Evolutionary conservation across 441 rosid species (phyloP).

Genomic region (Adansonia rubrostipa): DNA sequence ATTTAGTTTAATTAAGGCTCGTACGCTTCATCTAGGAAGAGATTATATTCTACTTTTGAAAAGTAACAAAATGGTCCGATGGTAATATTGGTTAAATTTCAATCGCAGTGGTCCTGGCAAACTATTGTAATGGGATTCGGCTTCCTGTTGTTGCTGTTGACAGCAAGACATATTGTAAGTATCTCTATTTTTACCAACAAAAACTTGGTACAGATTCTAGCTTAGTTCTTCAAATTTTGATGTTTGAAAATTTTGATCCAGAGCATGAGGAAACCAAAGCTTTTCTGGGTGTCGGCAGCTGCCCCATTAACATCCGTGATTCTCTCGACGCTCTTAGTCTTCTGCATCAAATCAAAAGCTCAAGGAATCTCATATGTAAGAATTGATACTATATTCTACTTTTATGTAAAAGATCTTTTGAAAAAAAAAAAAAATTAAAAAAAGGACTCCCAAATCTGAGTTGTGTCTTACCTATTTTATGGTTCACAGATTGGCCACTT

Average conservation of each 20-base stretch:
- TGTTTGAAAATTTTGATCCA: conserved; percentile 35
- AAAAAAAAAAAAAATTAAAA: background rate
- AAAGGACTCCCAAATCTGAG: conserved; percentile 12
- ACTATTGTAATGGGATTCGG: conserved; percentile 76
- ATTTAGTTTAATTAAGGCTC: background rate
- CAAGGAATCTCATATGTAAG: conserved; percentile 74
- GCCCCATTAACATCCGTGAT: conserved; percentile 84
- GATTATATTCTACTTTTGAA: conserved; percentile 5
- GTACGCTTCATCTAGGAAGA: background rate
- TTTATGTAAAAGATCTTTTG: background rate
- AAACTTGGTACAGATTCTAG: background rate
- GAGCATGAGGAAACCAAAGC: conserved; percentile 84
- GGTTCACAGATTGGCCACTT: conserved; percentile 77
- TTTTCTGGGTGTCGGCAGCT: conserved; percentile 93
- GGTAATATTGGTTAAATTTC: conserved; percentile 18
- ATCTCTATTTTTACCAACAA: background rate
- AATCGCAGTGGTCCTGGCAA: conserved; percentile 95
- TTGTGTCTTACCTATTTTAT: background rate
- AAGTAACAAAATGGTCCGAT: background rate
- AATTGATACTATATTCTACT: conserved; percentile 4
- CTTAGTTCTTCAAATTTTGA: conserved; percentile 3
- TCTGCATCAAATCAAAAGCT: conserved; percentile 62
- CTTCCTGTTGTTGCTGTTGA: conserved; percentile 70
- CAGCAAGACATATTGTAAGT: conserved; percentile 87
- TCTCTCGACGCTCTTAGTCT: conserved; percentile 71